Percentiles rank a stretch among this genome's conserved stretches.
Evolutionary conservation across 371 early-diverging fungal species (phyloP).

Genomic region (Gilbertella persicaria): DNA sequence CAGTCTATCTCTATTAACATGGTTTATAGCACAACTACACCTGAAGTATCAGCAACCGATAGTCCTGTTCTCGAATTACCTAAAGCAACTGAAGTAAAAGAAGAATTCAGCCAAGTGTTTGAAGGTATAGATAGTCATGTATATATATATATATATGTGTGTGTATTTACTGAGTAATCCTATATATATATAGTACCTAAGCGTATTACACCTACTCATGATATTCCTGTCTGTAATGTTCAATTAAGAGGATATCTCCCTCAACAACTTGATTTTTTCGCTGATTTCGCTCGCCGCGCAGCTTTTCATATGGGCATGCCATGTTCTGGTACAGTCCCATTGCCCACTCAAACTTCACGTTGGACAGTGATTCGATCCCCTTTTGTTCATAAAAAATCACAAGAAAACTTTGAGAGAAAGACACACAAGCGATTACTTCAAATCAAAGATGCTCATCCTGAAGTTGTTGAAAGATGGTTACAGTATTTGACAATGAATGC

Average conservation of each 20-base stretch:
- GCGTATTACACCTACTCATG: slow-evolving; percentile 57
- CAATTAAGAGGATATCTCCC: slow-evolving; percentile 75
- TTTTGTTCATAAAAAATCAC: slow-evolving; percentile 95
- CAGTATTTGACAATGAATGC: slow-evolving; percentile 74
- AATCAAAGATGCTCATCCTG: slow-evolving; percentile 79
- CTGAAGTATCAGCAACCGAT: neutral
- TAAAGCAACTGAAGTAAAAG: slow-evolving; percentile 12
- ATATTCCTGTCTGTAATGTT: slow-evolving; percentile 72
- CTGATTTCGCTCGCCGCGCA: slow-evolving; percentile 82
- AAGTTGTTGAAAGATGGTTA: slow-evolving; percentile 77
- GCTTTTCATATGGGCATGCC: slow-evolving; percentile 80
- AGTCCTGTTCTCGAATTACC: slow-evolving; percentile 20
- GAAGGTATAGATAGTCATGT: slow-evolving; percentile 27
- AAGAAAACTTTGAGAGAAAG: slow-evolving; percentile 94
- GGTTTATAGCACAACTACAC: neutral
- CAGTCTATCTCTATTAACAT: neutral
- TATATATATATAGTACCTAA: slow-evolving; percentile 29
- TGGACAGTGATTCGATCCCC: slow-evolving; percentile 94
- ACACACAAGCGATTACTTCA: slow-evolving; percentile 86
- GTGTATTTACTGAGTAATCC: no score
- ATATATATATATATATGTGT: neutral
- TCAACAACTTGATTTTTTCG: slow-evolving; percentile 84
- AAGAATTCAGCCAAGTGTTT: slow-evolving; percentile 29
- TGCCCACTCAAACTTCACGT: slow-evolving; percentile 78
- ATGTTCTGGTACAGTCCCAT: slow-evolving; percentile 70